A percentile compares a stretch with the other conserved stretches of the same genome.
These are phyloP conservation scores for Jasminum sambac DNA, from an alignment of 257 asterid species.

Conservation along the genomic window DNA sequence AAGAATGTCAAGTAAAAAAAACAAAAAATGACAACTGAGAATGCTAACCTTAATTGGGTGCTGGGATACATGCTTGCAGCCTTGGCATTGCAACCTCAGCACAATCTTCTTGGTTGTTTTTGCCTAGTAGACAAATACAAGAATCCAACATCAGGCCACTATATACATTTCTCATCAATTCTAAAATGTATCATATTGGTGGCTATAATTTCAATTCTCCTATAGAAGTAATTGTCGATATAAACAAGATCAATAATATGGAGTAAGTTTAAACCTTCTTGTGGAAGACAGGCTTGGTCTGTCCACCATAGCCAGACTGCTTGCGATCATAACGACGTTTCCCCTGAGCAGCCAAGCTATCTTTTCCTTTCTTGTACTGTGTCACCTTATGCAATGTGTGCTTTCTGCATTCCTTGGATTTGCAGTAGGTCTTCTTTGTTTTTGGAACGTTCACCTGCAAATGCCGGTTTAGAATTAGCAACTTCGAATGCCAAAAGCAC, in stretches of 20 bases:
- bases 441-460: conserved; percentile 76
- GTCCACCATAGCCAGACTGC: conserved; percentile 89
- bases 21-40: not conserved
- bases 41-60: conserved; percentile 62
- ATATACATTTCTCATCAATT: not conserved
- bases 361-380: conserved; percentile 77
- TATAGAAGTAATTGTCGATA: not conserved
- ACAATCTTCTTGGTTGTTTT: conserved; percentile 80
- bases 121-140: conserved; percentile 34
- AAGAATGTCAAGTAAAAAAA: not conserved
- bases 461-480: not conserved
- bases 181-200: not conserved
- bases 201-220: too few species aligned
- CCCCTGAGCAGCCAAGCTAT: conserved; percentile 71
- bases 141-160: not conserved
- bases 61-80: conserved; percentile 73
- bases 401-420: conserved; percentile 76
- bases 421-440: conserved; percentile 79
- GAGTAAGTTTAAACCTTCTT: conserved; percentile 52
- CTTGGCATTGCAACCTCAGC: conserved; percentile 68
- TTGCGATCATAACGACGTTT: conserved; percentile 84
- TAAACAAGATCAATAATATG: not conserved
- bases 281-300: conserved; percentile 86
- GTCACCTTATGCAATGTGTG: conserved; percentile 86
- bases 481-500: not conserved